Base-by-base conservation (phyloP, 345 rosid genomes). In the Ricinus communis region DNA sequence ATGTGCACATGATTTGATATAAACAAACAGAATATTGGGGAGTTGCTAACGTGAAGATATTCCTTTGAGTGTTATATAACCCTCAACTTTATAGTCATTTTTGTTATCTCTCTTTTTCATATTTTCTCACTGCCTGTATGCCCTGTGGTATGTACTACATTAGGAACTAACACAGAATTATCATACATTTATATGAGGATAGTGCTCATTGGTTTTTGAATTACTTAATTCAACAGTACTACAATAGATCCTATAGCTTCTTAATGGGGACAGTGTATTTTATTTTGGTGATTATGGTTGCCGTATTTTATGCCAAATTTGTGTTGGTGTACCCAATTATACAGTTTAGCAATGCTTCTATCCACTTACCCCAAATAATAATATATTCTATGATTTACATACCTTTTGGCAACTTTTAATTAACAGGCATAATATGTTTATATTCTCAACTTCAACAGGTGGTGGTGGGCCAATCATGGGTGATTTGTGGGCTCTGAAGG, bases 381-480 rank as follows among this genome's bases (percentile, higher is more conserved):
- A 27, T 25, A 40, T 41, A 64, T 45, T 25, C 22, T 43, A 22
- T 24, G 30, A 18, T 49, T 31, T 65, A 41, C n/a, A 19, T 54
- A 62, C 38, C 41, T 2, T 54, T 70, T 11, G 38, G 68, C 9
- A 53, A 40, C 54, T 51, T n/a, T 64, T 74, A 51, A 64, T 63
- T 71, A 61, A 68, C 58, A 59, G 27, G 52, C 66, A 16, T 19
- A 5, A 47, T 59, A 47, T 57, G 79, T 51, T 43, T 43, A 43
- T 4, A 43, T 43, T 43, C 47, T 79, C 63, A 61, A 71, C 66
- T 72, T 82, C 80, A 71, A 66, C 74, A 95, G 99, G 99, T 77
- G 99, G 99, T 65, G 96, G 98, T 63, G 97, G 99, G 19, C 97
- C 98, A 58, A 92, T 92, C 83, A 95, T 95, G 99, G 91, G 97